Evolutionary conservation across 2,329 filamentous ascomycete genomes (phyloP).

Genomic region (Ambrosiella cleistominuta): DNA sequence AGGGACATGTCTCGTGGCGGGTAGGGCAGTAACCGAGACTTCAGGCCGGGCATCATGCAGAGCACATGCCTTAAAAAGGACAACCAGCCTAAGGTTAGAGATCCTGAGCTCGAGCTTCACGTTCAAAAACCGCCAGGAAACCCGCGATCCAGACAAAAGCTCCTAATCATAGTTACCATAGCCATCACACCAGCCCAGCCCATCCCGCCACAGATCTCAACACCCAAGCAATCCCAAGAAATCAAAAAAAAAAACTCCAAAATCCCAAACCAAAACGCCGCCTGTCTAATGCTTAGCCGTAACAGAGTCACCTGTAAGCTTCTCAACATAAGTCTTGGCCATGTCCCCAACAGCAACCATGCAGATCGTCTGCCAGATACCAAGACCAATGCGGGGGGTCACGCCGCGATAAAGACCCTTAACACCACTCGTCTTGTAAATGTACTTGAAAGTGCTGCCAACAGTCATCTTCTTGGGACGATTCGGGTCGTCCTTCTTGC

Average conservation of each 20-base stretch:
- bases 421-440: constrained; percentile 75
- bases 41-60: no score
- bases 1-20: no score
- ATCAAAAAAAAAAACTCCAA: background rate
- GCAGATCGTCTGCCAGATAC: constrained; percentile 98
- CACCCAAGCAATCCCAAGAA: background rate
- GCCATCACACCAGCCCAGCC: background rate
- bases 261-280: constrained; percentile 3
- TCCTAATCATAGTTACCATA: background rate
- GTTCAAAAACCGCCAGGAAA: no score
- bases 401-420: constrained; percentile 93
- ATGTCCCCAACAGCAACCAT: constrained; percentile 99
- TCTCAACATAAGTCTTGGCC: constrained; percentile 53
- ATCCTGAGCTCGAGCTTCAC: no score
- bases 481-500: constrained; percentile 94
- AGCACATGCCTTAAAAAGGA: no score
- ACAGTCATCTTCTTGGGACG: constrained; percentile 98
- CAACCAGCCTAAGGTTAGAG: no score
- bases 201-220: background rate
- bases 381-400: constrained; percentile 78
- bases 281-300: constrained; percentile 45
- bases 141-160: no score
- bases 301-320: constrained; percentile 44
- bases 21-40: no score
- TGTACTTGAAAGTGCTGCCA: constrained; percentile 68